Percentiles rank a stretch among this genome's conserved stretches.
Evolutionary conservation across 768 basidiomycete species (phyloP).

Genomic region (Suillus discolor): DNA sequence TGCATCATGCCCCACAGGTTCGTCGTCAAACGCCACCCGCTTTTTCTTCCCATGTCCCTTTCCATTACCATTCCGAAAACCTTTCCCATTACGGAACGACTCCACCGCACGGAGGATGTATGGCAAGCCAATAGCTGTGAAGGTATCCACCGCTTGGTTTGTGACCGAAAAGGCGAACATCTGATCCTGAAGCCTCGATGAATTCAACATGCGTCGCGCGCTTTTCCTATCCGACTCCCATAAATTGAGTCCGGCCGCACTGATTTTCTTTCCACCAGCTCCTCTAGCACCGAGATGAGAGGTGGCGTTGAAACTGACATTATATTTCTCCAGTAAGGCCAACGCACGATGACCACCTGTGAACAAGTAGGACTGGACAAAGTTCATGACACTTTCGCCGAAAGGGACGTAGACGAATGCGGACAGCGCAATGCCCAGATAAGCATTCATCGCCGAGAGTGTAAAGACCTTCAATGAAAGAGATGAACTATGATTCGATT

Average conservation of each 20-base stretch:
- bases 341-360: conserved; percentile 21
- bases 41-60: conserved; percentile 51
- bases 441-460: conserved; percentile 86
- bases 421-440: conserved; percentile 88
- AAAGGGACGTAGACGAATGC: conserved; percentile 97
- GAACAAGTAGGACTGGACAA: conserved; percentile 39
- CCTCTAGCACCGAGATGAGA: conserved; percentile 31
- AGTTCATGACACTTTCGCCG: conserved; percentile 79
- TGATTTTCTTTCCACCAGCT: conserved; percentile 14
- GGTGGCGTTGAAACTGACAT: conserved; percentile 29
- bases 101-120: conserved; percentile 66
- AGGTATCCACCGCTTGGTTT: conserved; percentile 79
- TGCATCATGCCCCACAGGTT: conserved; percentile 35
- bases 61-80: conserved; percentile 24
- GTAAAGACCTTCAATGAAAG: conserved; percentile 91
- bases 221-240: conserved; percentile 57
- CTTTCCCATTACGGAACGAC: conserved; percentile 50
- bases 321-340: conserved; percentile 24
- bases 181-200: conserved; percentile 78
- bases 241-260: conserved; percentile 20
- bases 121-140: conserved; percentile 81
- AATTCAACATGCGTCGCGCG: conserved; percentile 62
- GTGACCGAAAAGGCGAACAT: conserved; percentile 94
- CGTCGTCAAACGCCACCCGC: conserved; percentile 73
- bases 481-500: conserved; percentile 74